phyloP scores from a whole-genome alignment of 2,329 filamentous ascomycete genomes.

The Pseudogymnoascus sp. region DNA sequence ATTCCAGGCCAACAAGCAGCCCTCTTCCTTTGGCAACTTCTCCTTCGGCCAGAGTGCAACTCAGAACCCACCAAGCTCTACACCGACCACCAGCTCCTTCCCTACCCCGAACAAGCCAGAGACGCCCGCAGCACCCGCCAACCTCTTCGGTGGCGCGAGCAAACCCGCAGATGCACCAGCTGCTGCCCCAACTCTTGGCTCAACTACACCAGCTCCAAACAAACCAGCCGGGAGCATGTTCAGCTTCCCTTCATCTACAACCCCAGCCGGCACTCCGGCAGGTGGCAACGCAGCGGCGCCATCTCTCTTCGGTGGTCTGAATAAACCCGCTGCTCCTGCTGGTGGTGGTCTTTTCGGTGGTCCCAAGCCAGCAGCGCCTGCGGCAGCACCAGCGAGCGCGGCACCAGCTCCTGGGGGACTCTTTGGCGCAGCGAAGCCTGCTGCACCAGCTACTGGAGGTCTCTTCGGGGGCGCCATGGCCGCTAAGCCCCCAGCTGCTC shows the following conservation, averaged over 20 bases:
- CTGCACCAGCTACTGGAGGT: constrained; percentile 13
- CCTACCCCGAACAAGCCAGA: not conserved
- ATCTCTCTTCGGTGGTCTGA: constrained; percentile 12
- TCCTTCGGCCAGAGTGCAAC: not conserved
- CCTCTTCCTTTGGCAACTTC: constrained; percentile 5
- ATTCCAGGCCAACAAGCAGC: constrained; percentile 13
- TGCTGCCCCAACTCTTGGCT: constrained; percentile 12
- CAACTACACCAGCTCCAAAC: constrained; percentile 22
- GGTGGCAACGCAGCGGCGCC: constrained; percentile 4
- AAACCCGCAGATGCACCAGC: constrained; percentile 5
- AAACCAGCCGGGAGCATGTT: constrained; percentile 10
- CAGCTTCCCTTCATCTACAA: constrained; percentile 10
- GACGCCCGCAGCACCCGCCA: not conserved
- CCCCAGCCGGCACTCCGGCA: not conserved
- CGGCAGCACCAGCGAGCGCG: constrained; percentile 22
- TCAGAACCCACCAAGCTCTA: not conserved
- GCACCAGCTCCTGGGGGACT: constrained; percentile 20
- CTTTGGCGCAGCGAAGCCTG: constrained; percentile 13
- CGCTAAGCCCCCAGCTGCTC: not conserved
- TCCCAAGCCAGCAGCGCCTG: constrained; percentile 18
- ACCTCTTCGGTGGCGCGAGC: constrained; percentile 9
- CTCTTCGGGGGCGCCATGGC: constrained; percentile 6
- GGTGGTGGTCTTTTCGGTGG: constrained; percentile 28
- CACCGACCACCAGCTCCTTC: not conserved
- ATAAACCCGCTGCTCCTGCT: constrained; percentile 4